Conservation (phyloP, 768 basidiomycete genomes). For the Coprinellus micaceus region DNA sequence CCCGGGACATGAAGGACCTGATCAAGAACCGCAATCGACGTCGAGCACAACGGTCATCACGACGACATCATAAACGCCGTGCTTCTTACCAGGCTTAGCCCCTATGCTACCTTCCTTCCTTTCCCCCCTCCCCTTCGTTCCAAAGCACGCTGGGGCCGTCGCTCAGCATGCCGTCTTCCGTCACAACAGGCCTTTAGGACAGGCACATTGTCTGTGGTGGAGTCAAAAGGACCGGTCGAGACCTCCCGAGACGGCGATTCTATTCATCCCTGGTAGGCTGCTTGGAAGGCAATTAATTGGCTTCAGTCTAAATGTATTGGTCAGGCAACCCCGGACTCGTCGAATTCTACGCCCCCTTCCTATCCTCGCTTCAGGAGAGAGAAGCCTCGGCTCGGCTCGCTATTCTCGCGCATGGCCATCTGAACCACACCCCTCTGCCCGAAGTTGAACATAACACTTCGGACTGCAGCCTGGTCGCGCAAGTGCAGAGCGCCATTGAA, state of each 20-base stretch:
- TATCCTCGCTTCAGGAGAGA: slow-evolving; percentile 44
- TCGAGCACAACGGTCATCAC: not conserved
- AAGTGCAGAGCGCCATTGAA: slow-evolving; percentile 54
- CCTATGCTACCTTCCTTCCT: slow-evolving; percentile 33
- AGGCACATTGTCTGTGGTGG: slow-evolving; percentile 55
- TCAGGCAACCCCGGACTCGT: slow-evolving; percentile 57
- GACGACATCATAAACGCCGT: not conserved
- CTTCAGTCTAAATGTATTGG: not conserved
- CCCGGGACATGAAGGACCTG: slow-evolving; percentile 48
- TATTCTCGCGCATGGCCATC: slow-evolving; percentile 58
- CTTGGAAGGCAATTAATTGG: not conserved
- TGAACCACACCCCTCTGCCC: slow-evolving; percentile 56
- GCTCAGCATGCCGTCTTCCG: slow-evolving; percentile 32
- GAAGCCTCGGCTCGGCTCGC: slow-evolving; percentile 37
- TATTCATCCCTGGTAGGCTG: slow-evolving; percentile 48
- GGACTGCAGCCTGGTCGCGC: slow-evolving; percentile 38
- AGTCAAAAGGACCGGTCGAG: slow-evolving; percentile 21
- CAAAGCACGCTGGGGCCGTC: slow-evolving; percentile 14
- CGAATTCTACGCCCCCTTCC: slow-evolving; percentile 65
- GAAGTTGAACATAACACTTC: slow-evolving; percentile 17
- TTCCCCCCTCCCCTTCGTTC: slow-evolving; percentile 8
- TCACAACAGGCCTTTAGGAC: slow-evolving; percentile 35
- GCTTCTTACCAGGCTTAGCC: slow-evolving; percentile 5
- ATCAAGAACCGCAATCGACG: not conserved
- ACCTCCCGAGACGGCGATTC: slow-evolving; percentile 31